Conservation (phyloP, 1,284 basidiomycete species). For the Taiwanofungus camphoratus region DNA sequence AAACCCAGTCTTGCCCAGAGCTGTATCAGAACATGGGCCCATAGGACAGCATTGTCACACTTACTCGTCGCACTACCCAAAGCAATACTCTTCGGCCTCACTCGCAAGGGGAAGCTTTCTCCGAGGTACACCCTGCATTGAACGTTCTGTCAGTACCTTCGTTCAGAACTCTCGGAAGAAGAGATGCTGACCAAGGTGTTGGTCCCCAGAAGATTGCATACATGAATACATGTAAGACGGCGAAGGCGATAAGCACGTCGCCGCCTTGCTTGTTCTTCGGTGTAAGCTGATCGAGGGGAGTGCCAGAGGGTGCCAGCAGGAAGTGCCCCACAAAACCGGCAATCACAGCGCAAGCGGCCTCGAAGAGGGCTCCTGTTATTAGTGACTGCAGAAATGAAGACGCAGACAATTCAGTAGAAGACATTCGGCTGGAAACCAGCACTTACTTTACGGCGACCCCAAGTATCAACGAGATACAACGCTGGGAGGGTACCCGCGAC, state of each 20-base stretch:
- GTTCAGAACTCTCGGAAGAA: neutral
- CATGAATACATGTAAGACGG: slow-evolving; percentile 69
- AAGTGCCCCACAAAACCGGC: slow-evolving; percentile 72
- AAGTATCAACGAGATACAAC: slow-evolving; percentile 57
- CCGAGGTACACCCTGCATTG: slow-evolving; percentile 50
- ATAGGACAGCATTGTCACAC: slow-evolving; percentile 11
- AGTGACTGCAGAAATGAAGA: slow-evolving; percentile 38
- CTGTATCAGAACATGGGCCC: neutral
- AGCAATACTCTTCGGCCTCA: slow-evolving; percentile 71
- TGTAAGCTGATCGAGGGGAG: slow-evolving; percentile 42
- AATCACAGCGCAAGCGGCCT: slow-evolving; percentile 60
- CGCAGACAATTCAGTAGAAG: neutral
- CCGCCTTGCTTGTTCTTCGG: slow-evolving; percentile 53
- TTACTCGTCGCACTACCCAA: slow-evolving; percentile 56
- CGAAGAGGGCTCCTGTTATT: slow-evolving; percentile 56
- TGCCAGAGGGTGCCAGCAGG: slow-evolving; percentile 49
- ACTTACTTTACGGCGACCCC: slow-evolving; percentile 55
- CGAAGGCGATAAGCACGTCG: slow-evolving; percentile 67
- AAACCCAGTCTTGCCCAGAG: slow-evolving; percentile 49
- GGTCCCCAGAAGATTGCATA: slow-evolving; percentile 75
- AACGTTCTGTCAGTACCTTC: neutral
- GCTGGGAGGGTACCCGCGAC: slow-evolving; percentile 63
- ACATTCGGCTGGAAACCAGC: neutral
- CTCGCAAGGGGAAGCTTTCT: slow-evolving; percentile 65
- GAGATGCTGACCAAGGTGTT: slow-evolving; percentile 32